Evolutionary conservation across 1,284 basidiomycete genomes (phyloP), one percentile per base, ranked within the genome.

Genomic region (Tilletia caries): DNA sequence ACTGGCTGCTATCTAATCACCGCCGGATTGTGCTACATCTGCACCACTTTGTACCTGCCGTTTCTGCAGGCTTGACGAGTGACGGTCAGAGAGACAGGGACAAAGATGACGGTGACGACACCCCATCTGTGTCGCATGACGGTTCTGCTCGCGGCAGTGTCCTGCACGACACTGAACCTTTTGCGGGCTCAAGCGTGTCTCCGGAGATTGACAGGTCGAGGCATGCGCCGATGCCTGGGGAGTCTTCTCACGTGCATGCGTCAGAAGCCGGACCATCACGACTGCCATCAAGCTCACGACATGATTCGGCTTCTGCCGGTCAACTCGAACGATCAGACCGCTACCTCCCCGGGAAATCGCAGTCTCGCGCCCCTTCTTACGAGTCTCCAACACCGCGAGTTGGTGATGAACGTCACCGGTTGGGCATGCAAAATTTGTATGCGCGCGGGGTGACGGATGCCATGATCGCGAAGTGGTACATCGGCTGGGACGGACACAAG

Each of bases 401-500:
- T 27, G 75, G 71, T 1, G 68, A 76, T 23, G 74, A 76, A 67
- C 72, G 79, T 20, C 71, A 82, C 41, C 75, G 73, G 8, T 72
- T 71, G 6, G 81, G 80, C 29, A 81, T 79, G 74, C 72, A 74
- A 32, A 80, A 81, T 65, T 69, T 82, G 43, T 77, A 77, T 60
- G 69, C 73, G 20, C 80, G 81, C 46, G 81, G 81, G 32, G 73
- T 82, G 46, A 80, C 75, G 23, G 80, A 82, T 58, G 70, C 76
- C 32, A 81, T 82, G 81, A 78, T 82, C 25, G 67, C 75, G 69
- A 71, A 70, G 27, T 81, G 76, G 72, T 76, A 75, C 67, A 66
- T 82, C 41, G 81, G 75, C 29, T 82, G 80, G 80, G 76, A 82
- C 62, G 81, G 81, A 13, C 71, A 74, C n/a, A 68, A 67, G n/a